Evolutionary conservation across 352 stramenopile genomes (phyloP).

Genomic region (Lagenidium sp.): DNA sequence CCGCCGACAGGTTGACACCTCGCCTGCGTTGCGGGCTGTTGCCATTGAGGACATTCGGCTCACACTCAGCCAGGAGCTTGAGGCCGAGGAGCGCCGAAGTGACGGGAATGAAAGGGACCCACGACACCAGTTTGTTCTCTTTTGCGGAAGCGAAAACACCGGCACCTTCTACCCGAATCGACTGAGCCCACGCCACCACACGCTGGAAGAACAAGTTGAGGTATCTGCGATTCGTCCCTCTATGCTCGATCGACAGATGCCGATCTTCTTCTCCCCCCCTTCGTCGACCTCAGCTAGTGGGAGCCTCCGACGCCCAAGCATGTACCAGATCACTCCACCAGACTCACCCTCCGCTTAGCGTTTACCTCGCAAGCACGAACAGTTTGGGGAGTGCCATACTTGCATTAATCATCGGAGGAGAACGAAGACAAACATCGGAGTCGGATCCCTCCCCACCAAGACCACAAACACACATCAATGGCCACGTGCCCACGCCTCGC

Average conservation of each 20-base stretch:
- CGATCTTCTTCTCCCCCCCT: constrained; percentile 56
- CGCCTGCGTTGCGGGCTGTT: constrained; percentile 19
- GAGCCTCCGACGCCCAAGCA: constrained; percentile 30
- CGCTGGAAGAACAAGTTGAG: constrained; percentile 17
- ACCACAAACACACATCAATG: too few species aligned
- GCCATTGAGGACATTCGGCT: constrained; percentile 16
- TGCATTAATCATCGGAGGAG: too few species aligned
- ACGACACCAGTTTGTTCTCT: constrained; percentile 45
- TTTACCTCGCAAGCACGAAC: too few species aligned
- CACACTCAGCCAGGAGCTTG: constrained; percentile 11
- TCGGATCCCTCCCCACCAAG: not conserved
- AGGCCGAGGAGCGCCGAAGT: constrained; percentile 24
- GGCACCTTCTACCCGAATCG: constrained; percentile 38
- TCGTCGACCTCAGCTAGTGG: constrained; percentile 5
- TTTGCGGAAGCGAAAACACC: constrained; percentile 41
- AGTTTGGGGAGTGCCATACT: too few species aligned
- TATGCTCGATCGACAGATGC: constrained; percentile 39
- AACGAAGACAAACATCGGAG: not conserved
- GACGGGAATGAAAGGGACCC: constrained; percentile 38
- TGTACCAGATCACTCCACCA: constrained; percentile 7
- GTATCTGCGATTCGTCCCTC: constrained; percentile 43
- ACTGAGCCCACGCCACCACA: constrained; percentile 18
- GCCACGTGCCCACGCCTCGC: too few species aligned
- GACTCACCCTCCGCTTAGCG: too few species aligned
- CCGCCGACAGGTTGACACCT: constrained; percentile 22